Base-by-base conservation (phyloP, 768 basidiomycete genomes). In the Clitopilus passeckerianus region DNA sequence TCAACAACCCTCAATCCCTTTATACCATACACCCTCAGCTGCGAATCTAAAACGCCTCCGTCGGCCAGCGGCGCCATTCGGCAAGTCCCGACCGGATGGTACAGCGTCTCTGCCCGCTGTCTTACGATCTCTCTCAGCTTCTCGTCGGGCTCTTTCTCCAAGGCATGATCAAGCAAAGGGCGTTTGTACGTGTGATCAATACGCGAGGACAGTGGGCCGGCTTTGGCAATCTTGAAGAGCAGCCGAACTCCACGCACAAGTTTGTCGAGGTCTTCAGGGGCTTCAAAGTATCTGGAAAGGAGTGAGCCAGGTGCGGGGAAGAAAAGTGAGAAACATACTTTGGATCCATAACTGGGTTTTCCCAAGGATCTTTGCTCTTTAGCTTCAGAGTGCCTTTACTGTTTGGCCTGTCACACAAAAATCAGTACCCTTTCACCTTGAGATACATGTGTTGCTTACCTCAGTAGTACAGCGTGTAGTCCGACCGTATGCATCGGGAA, bases 11-110 rank as follows among this genome's bases (percentile, higher is more conserved):
- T 69, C 60, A 82, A 62, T 0, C 76, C 75, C 22, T 73, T 63
- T 7, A 82, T 60, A 9, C 79, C 79, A 62, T 76, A 73, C 16
- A 80, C 77, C 58, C 68, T 68, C 59, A 79, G 65, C 24, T 70
- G 63, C 10, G 67, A 60, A 61, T 77, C 75, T 16, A 77, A 75
- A 2, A 79, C 75, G 7, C 78, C 79, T 18, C 69, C 72, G 34
- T 77, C 65, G 44, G 74, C 71, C 16, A 60, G 57, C 6, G 77
- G 76, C 2, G 74, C 76, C 80, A 83, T 82, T 23, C 76, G 71
- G 60, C 79, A 81, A 12, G 79, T 78, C 23, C 76, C 68, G 0
- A 75, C 68, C 0, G 79, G 80, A 61, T 81, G 81, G 63, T 80
- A 83, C 23, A 80, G 66, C n/a, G 80, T 82, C 61, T 77, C 75